Percentiles rank a stretch among this genome's conserved stretches.
These are phyloP conservation scores for Sporothrix humicola DNA, from an alignment of 2,329 filamentous ascomycete species.

Conservation along the genomic window DNA sequence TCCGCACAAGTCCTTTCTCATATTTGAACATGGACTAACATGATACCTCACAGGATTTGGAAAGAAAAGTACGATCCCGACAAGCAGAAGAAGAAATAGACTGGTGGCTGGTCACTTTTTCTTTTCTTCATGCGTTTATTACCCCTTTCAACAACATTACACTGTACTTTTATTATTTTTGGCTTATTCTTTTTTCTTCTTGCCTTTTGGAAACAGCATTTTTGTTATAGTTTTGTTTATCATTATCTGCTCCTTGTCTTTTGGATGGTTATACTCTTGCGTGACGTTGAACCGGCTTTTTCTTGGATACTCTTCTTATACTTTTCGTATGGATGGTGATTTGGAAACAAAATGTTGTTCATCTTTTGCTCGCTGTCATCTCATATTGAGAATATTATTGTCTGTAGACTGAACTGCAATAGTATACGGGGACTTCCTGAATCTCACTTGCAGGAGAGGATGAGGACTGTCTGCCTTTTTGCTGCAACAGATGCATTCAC, in stretches of 20 bases:
- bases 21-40: conserved; percentile 25
- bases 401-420: too few relatives aligned
- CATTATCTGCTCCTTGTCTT: too few relatives aligned
- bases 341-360: background rate
- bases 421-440: background rate
- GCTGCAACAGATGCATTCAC: background rate
- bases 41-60: conserved; percentile 76
- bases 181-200: background rate
- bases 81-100: conserved; percentile 47
- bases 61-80: conserved; percentile 86
- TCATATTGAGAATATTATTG: too few relatives aligned
- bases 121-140: background rate
- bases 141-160: background rate
- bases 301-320: background rate
- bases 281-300: background rate
- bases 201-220: background rate
- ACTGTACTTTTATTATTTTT: conserved; percentile 1
- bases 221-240: background rate
- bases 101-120: background rate
- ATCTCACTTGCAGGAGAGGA: background rate
- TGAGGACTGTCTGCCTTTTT: background rate
- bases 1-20: background rate
- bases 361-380: background rate
- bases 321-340: background rate
- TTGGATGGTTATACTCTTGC: background rate